Percentiles rank a stretch among this genome's conserved stretches.
Conservation (phyloP, 257 asterid species). For the Penstemon barbatus region DNA sequence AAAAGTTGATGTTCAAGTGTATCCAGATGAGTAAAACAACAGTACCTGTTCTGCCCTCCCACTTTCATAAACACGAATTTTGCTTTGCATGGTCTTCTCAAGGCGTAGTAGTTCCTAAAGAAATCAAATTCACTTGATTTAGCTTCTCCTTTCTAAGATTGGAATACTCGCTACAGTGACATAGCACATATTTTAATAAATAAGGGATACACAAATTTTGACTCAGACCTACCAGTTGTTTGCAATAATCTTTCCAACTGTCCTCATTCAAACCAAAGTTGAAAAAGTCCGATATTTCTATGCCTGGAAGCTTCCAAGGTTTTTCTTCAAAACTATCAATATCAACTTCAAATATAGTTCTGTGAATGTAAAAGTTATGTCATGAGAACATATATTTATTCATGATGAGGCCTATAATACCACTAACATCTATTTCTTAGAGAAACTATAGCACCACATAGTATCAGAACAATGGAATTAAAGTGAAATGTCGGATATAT, state of each 20-base stretch:
- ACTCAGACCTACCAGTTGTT: conserved; percentile 70
- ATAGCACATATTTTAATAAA: neutral
- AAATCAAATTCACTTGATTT: conserved; percentile 28
- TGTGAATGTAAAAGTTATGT: conserved; percentile 31
- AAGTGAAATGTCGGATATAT: neutral
- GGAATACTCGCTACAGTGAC: conserved; percentile 12
- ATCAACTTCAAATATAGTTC: conserved; percentile 99
- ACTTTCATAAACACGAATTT: conserved; percentile 93
- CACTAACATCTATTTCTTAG: neutral
- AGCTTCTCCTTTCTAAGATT: conserved; percentile 29
- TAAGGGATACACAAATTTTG: conserved; percentile 1
- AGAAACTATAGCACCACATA: neutral
- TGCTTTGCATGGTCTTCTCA: conserved; percentile 92
- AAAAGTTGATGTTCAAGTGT: neutral
- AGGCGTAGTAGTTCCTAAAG: conserved; percentile 89
- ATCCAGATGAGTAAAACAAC: conserved; percentile 19
- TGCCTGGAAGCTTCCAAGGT: conserved; percentile 88
- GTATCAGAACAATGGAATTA: neutral
- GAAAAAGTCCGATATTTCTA: conserved; percentile 82
- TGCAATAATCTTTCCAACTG: conserved; percentile 95
- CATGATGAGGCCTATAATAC: neutral
- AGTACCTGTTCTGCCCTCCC: conserved; percentile 93
- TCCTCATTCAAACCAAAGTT: conserved; percentile 92
- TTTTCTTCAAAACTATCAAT: conserved; percentile 94
- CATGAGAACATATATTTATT: neutral